Conservation (phyloP, 2,329 filamentous ascomycete species). For the Aureobasidium uvarum region DNA sequence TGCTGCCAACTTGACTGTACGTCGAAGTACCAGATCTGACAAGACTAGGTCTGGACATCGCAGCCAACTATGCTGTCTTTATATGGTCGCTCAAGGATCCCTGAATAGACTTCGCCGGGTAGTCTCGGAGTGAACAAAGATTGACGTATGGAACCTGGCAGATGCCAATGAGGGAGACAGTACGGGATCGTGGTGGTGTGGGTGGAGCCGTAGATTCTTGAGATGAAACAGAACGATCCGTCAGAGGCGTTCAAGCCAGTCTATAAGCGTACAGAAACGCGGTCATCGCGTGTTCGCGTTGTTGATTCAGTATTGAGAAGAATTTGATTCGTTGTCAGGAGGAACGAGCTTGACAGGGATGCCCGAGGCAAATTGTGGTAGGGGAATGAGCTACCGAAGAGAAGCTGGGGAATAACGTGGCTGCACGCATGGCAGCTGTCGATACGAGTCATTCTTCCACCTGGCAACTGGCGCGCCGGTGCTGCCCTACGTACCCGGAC, state of each 20-base stretch:
- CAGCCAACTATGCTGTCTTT: neutral
- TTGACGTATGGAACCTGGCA: neutral
- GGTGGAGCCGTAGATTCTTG: neutral
- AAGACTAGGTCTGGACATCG: constrained; percentile 15
- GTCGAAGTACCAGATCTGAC: neutral
- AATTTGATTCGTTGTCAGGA: constrained; percentile 14
- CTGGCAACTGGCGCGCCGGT: neutral
- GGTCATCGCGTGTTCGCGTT: neutral
- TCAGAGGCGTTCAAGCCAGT: neutral
- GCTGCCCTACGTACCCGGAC: neutral
- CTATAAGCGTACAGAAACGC: constrained; percentile 17
- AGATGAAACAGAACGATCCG: neutral
- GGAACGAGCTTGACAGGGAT: constrained; percentile 19
- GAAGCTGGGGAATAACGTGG: neutral
- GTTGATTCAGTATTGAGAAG: neutral
- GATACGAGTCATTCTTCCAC: neutral
- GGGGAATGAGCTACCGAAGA: neutral
- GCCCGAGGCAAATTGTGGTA: constrained; percentile 10
- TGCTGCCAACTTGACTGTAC: neutral
- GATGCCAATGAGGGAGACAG: neutral
- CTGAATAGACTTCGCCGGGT: neutral
- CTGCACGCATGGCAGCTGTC: constrained; percentile 16
- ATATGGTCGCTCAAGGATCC: neutral
- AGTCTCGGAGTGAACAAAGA: neutral
- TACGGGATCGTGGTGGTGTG: neutral